Evolutionary conservation across 768 basidiomycete species (phyloP), one percentile per base, ranked within the genome.

Genomic region (Lyophyllum semitale): DNA sequence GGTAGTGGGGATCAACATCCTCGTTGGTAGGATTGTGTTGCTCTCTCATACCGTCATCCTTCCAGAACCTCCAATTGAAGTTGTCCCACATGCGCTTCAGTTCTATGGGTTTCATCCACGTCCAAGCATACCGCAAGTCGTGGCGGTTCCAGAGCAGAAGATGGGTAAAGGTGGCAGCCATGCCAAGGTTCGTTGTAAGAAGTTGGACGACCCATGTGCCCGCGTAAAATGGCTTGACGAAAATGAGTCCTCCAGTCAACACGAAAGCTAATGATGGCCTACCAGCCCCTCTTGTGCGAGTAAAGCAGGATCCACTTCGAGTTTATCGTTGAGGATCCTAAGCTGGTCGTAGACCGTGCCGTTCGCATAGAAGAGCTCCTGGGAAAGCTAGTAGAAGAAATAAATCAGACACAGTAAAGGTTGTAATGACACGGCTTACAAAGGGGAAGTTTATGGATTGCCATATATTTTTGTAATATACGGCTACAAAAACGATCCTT

Each of bases 381-480:
- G 81, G 0, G 82, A 82, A 27, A 84, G 68, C 76, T 84, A 69
- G 1, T 69, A 70, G 59, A 71, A 70, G 1, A 49, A 35, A 44
- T 65, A 20, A 66, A 71, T 68, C 66, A 55, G 8, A 3, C 22
- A 41, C 8, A 15, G 4, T 6, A 43, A 33, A 5, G 15, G 7
- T 3, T 42, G 4, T 45, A 8, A 26, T 17, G 2, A 38, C 9
- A 30, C 26, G 43, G 58, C 66, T 46, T 52, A 70, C 67, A 62
- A 69, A 71, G 7, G 66, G 63, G 48, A 68, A 67, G 47, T 41
- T 61, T 60, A 66, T 71, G 41, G 77, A 78, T 50, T 79, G 69
- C 82, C 82, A 84, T 7, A 75, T 75, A 55, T 84, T 79, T 23
- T 72, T 74, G 61, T 83, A 84, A 63, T 81, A 85, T 8, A 84